Conservation (phyloP, 2,329 filamentous ascomycete genomes). For the Lasiodiplodia theobromae region DNA sequence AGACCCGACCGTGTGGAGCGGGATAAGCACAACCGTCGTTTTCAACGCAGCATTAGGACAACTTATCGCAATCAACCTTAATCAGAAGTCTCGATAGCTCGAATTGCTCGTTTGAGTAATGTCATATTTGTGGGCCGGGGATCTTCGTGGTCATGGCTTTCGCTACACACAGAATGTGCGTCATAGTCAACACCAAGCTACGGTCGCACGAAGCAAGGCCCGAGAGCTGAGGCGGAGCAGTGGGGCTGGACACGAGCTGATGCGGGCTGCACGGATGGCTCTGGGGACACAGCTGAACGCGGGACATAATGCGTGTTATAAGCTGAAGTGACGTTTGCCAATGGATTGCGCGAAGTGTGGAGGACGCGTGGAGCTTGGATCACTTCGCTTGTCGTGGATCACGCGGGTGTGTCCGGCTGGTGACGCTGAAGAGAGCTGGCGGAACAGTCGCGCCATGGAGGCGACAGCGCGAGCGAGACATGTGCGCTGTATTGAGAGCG, state of each 20-base stretch:
- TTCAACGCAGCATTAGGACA: too few relatives aligned
- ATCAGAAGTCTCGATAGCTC: neutral
- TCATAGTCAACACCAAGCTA: neutral
- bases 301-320: neutral
- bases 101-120: conserved; percentile 11
- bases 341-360: conserved; percentile 20
- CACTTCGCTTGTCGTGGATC: conserved; percentile 25
- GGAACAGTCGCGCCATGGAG: neutral
- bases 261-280: neutral
- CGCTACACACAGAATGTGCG: neutral
- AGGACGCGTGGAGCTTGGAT: conserved; percentile 12
- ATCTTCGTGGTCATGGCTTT: conserved; percentile 10
- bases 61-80: too few relatives aligned
- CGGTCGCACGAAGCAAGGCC: neutral
- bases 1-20: too few relatives aligned
- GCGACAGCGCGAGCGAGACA: conserved; percentile 13
- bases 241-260: neutral
- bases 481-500: neutral
- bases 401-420: conserved; percentile 9
- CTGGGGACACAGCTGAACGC: conserved; percentile 1
- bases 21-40: too few relatives aligned
- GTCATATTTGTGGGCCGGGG: conserved; percentile 11
- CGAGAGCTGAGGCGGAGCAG: conserved; percentile 1
- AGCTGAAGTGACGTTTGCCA: conserved; percentile 18
- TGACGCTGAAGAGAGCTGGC: neutral